Base-by-base conservation (phyloP, 495 filamentous ascomycete species). In the Penicillium coffeae region DNA sequence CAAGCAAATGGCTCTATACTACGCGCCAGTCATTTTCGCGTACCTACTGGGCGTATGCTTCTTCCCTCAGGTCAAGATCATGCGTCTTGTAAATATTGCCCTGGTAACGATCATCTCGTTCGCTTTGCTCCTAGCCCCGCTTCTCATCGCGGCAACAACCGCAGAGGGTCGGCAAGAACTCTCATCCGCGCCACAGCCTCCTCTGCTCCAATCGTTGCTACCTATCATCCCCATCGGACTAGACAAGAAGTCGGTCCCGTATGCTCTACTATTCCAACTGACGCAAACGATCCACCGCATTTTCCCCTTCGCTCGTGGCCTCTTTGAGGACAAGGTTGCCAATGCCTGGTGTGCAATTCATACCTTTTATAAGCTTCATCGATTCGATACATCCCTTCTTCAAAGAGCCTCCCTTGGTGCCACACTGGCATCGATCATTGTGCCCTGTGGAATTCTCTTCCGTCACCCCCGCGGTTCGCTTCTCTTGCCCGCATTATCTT, bases 1-100 rank as follows among this genome's bases (percentile, higher is more conserved):
- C 74, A 98, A 98, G 73, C 93, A 98, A 64, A 98, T 98, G 93
- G 93, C 92, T 3, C 74, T 98, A 8, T 98, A 96, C 66, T 98
- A 96, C 65, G 90, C 93, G 2, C 90, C 94, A 1, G 83, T 84
- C 10, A 83, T 97, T 44, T 96, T 96, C 63, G 85, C 90, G 6
- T 97, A 91, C 57, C 84, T 98, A 1, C 73, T 96, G 5, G 92
- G 93, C 7, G 78, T 82, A 60, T 96, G 91, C 65, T 55, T 93
- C 18, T 84, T 86, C 47, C 90, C 90, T 6, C 74, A 78, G 8
- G 69, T 90, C 53, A 83, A 85, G 38, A 54, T 86, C n/a, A 38
- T 74, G 1, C 83, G 89, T 7, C 75, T 98, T 12, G 27, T 94
- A 14, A 78, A 78, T 27, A 90, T 97, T 42, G 82, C 89, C 2